A percentile compares a stretch with the other conserved stretches of the same genome.
Conservation (phyloP, 1,139 yeast species). For the Diutina sp. region DNA sequence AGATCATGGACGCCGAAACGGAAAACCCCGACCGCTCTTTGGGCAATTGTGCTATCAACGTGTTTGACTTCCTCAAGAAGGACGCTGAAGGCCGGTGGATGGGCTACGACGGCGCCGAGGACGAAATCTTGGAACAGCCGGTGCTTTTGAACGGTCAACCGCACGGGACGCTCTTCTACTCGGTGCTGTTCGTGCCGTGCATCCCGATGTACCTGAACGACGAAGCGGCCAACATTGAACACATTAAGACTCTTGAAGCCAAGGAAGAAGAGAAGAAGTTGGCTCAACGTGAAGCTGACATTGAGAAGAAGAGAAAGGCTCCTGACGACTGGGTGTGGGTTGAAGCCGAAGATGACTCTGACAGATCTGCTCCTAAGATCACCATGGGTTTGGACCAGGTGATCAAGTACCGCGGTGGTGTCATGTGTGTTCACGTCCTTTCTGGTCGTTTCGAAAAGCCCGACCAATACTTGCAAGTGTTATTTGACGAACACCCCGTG, state of each 20-base stretch:
- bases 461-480: constrained; percentile 40
- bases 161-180: constrained; percentile 40
- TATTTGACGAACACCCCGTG: constrained; percentile 50
- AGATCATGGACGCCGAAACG: constrained; percentile 54
- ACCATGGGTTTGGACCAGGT: constrained; percentile 41
- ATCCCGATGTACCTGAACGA: constrained; percentile 40
- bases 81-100: constrained; percentile 31
- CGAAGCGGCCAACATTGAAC: constrained; percentile 31
- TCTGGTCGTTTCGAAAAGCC: constrained; percentile 35
- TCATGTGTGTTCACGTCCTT: constrained; percentile 37
- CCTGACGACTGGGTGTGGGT: constrained; percentile 59
- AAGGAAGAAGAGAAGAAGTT: constrained; percentile 17
- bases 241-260: constrained; percentile 21
- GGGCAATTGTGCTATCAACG: constrained; percentile 43
- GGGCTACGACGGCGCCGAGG: constrained; percentile 39
- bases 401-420: constrained; percentile 47
- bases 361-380: constrained; percentile 30
- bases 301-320: constrained; percentile 25
- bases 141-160: constrained; percentile 30
- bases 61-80: constrained; percentile 36
- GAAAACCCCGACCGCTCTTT: constrained; percentile 50
- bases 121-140: constrained; percentile 28
- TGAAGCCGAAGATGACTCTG: constrained; percentile 35
- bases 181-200: constrained; percentile 51
- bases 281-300: constrained; percentile 11